These are phyloP conservation scores for Sporothrix pseudoabietina DNA, from an alignment of 2,329 filamentous ascomycete species.

Conservation along the genomic window DNA sequence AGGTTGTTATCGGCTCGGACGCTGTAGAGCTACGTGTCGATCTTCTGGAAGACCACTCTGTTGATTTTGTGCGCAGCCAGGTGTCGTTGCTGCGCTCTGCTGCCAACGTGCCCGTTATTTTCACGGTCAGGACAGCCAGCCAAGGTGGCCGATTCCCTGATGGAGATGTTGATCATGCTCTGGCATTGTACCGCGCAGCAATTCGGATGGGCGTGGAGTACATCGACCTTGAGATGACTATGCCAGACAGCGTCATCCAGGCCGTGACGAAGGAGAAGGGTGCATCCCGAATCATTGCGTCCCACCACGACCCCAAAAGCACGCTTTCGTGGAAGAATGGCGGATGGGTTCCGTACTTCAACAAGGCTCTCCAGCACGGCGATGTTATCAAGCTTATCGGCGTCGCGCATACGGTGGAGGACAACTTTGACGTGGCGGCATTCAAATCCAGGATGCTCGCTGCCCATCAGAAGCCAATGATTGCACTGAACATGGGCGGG, in stretches of 20 bases:
- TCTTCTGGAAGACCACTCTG: conserved; percentile 72
- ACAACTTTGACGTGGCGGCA: conserved; percentile 81
- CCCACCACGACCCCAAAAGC: conserved; percentile 85
- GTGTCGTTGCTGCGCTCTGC: conserved; percentile 74
- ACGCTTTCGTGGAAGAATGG: conserved; percentile 85
- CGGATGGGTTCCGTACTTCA: conserved; percentile 90
- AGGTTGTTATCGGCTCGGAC: conserved; percentile 81
- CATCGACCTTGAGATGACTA: conserved; percentile 87
- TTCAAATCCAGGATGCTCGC: conserved; percentile 78
- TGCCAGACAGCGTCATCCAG: conserved; percentile 74
- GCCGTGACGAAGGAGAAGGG: conserved; percentile 67
- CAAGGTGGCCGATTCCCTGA: conserved; percentile 92
- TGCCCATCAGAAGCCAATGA: conserved; percentile 78
- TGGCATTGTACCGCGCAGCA: conserved; percentile 75
- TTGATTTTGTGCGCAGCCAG: conserved; percentile 80
- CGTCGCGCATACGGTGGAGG: conserved; percentile 70
- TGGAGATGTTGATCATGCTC: conserved; percentile 67
- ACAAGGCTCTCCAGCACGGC: conserved; percentile 83
- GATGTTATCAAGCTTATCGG: conserved; percentile 95
- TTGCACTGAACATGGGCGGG: conserved; percentile 93
- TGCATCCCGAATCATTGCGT: conserved; percentile 83
- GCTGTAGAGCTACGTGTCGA: conserved; percentile 95
- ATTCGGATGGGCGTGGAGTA: conserved; percentile 87
- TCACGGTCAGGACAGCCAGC: conserved; percentile 81
- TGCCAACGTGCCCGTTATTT: conserved; percentile 73